Base-by-base conservation (phyloP, 768 basidiomycete species). In the Daedalea quercina region DNA sequence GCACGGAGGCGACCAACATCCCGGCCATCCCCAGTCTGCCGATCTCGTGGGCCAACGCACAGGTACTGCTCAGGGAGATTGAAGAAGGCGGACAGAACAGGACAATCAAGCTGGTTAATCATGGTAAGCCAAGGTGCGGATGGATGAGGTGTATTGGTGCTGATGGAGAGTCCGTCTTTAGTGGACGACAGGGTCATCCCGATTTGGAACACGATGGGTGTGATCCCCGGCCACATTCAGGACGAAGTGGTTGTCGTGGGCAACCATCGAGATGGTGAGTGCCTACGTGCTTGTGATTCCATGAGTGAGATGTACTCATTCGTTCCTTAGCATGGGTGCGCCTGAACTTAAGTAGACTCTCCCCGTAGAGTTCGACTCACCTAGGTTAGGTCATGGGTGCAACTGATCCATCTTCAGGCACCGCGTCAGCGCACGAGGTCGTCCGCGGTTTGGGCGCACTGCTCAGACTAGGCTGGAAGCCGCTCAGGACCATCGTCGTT, bases 241-340 rank as follows among this genome's bases (percentile, higher is more conserved):
- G 84, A 93, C 61, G 94, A 96, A 66, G 81, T 94, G 2, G 83
- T 97, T 22, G 65, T 96, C 7, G 68, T 97, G 47, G 94, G 94
- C 3, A 87, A 87, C 58, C 94, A 96, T 65, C 81, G 94, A 40
- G 93, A 95, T 70, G 91, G 90, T 83, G 57, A 58, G 77, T 64
- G 17, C 25, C 22, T 3, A n/a, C 9, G 77, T 64, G 17, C 25
- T 9, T 3, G 12, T 7, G 17, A 11, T 15, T 37, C 35, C 43
- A 44, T 50, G 28, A 13, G 23, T 24, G 19, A 49, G n/a, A 35
- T 23, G 44, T 33, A 41, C 20, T 53, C 23, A 20, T 23, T 44
- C 52, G 26, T 37, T 50, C 15, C 19, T 22, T 37, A 28, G 28
- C 28, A 31, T 31, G 28, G 28, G 28, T 31, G 11, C 11, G 28